A percentile compares a stretch with the other conserved stretches of the same genome.
phyloP scores from a whole-genome alignment of 1,284 basidiomycete genomes.

The Sanghuangporus baumii region DNA sequence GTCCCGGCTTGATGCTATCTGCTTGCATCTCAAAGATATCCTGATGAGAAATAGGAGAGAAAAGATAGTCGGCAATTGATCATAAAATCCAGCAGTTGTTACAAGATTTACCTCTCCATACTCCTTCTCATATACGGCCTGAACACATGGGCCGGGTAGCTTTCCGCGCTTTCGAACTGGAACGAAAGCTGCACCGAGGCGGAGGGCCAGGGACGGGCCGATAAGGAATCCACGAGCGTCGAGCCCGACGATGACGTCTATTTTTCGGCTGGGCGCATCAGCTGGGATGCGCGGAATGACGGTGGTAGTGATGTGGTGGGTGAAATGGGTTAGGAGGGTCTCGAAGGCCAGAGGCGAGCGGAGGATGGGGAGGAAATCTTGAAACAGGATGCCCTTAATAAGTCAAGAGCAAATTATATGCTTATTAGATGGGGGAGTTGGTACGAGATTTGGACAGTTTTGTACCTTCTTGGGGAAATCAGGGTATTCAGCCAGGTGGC shows the following conservation, averaged over 20 bases:
- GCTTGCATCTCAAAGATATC: slow-evolving; percentile 95
- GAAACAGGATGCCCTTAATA: slow-evolving; percentile 67
- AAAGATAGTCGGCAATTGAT: not conserved
- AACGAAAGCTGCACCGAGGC: slow-evolving; percentile 93
- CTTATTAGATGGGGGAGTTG: not conserved
- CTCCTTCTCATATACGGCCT: slow-evolving; percentile 87
- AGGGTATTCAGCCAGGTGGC: slow-evolving; percentile 61
- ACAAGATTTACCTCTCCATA: slow-evolving; percentile 69
- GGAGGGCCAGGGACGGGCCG: slow-evolving; percentile 87
- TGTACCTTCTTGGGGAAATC: slow-evolving; percentile 86
- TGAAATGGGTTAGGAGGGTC: slow-evolving; percentile 85
- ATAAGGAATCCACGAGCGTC: slow-evolving; percentile 97
- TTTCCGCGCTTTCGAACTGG: slow-evolving; percentile 95
- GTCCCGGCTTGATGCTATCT: slow-evolving; percentile 77
- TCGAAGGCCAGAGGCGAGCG: slow-evolving; percentile 83
- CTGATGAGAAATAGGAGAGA: slow-evolving; percentile 31
- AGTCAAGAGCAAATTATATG: slow-evolving; percentile 2
- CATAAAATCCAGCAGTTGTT: not conserved
- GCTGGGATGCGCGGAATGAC: slow-evolving; percentile 12
- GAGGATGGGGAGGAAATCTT: slow-evolving; percentile 91
- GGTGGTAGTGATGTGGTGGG: slow-evolving; percentile 68
- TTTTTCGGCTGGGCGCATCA: slow-evolving; percentile 51
- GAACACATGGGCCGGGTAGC: slow-evolving; percentile 81
- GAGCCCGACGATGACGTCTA: slow-evolving; percentile 93
- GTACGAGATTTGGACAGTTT: not conserved